Percentiles rank a stretch among this genome's conserved stretches.
These are phyloP conservation scores for Isochrysis galbana DNA, from an alignment of 78 protist species.

Conservation along the genomic window DNA sequence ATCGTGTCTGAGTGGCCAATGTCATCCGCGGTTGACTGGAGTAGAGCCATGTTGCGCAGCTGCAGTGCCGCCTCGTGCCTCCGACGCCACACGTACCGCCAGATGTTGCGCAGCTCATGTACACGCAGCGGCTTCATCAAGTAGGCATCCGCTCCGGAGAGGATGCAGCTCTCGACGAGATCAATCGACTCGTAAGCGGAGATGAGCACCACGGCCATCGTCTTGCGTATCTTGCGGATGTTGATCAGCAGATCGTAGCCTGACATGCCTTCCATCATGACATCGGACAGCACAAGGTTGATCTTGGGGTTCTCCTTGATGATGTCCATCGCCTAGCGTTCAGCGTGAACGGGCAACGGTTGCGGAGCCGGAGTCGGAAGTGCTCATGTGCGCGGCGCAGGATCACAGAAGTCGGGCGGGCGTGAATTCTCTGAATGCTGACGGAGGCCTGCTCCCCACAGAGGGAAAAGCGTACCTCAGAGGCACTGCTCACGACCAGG, in stretches of 20 bases:
- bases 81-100: conserved; percentile 24
- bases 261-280: conserved; percentile 15
- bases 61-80: not conserved
- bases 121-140: not conserved
- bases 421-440: not conserved
- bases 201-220: not conserved
- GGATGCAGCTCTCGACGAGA: conserved; percentile 9
- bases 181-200: conserved; percentile 2
- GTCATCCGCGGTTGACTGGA: no score
- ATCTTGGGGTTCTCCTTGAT: not conserved
- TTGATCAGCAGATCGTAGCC: not conserved
- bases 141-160: conserved; percentile 6
- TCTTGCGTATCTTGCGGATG: not conserved
- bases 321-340: not conserved
- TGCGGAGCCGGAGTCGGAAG: not conserved
- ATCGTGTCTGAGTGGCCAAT: no score
- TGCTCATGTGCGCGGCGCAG: not conserved
- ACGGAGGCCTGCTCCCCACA: not conserved
- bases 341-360: not conserved
- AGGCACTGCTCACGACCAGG: not conserved
- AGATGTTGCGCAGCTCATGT: not conserved
- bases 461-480: no score
- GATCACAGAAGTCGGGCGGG: not conserved
- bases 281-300: conserved; percentile 18
- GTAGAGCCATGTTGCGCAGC: no score